These are phyloP conservation scores for Pythium phragmiticola DNA, from an alignment of 352 stramenopile species.

Conservation along the genomic window DNA sequence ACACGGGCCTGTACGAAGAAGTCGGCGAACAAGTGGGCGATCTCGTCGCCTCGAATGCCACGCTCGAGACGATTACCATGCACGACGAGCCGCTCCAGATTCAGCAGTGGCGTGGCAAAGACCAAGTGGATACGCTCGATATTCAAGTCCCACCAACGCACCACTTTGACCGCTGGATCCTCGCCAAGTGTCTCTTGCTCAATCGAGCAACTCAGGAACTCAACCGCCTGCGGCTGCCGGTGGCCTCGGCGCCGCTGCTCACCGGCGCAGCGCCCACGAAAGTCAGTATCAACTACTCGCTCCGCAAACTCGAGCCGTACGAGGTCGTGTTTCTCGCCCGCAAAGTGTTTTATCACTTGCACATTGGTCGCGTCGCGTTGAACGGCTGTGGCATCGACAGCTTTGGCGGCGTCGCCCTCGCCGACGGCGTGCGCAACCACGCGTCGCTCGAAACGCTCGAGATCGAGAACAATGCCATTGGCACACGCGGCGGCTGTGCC, in stretches of 20 bases:
- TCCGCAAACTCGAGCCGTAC: slow-evolving; percentile 46
- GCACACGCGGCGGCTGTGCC: slow-evolving; percentile 43
- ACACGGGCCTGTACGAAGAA: slow-evolving; percentile 59
- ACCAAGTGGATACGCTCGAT: slow-evolving; percentile 28
- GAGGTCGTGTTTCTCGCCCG: slow-evolving; percentile 65
- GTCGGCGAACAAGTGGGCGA: slow-evolving; percentile 60
- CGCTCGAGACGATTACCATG: slow-evolving; percentile 60
- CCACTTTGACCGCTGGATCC: slow-evolving; percentile 64
- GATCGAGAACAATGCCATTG: slow-evolving; percentile 67
- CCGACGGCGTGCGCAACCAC: slow-evolving; percentile 68
- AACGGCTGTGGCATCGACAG: slow-evolving; percentile 62
- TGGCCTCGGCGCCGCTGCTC: slow-evolving; percentile 13
- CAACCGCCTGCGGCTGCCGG: slow-evolving; percentile 49
- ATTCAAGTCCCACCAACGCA: slow-evolving; percentile 35
- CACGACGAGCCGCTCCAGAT: slow-evolving; percentile 40
- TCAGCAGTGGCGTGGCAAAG: slow-evolving; percentile 54
- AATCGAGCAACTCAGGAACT: slow-evolving; percentile 63
- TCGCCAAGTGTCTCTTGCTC: slow-evolving; percentile 61
- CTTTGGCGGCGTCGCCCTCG: slow-evolving; percentile 48
- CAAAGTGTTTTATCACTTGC: slow-evolving; percentile 73
- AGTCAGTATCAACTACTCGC: slow-evolving; percentile 51
- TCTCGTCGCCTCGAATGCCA: slow-evolving; percentile 55
- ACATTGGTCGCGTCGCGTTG: slow-evolving; percentile 50
- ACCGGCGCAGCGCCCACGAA: slow-evolving; percentile 20
- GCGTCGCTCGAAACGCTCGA: slow-evolving; percentile 54